Conservation (phyloP, 257 asterid species). For the Nicotiana benthamiana region DNA sequence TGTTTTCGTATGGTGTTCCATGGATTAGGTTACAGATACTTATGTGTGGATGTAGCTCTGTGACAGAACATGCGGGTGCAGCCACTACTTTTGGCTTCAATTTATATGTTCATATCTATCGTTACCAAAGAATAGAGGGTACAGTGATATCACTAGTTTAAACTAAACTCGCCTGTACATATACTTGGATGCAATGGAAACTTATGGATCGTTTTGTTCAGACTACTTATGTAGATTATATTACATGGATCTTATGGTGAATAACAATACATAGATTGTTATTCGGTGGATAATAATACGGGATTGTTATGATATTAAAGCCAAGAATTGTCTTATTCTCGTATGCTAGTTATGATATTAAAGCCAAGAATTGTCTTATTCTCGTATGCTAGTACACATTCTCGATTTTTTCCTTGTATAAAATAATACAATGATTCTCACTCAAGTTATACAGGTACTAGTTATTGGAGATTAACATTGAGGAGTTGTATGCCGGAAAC, state of each 20-base stretch:
- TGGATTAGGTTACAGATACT: not conserved
- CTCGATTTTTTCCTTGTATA: not conserved
- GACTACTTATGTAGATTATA: not conserved
- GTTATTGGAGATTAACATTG: not conserved
- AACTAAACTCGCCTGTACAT: not conserved
- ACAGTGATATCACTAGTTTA: not conserved
- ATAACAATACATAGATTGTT: not conserved
- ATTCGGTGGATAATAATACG: not conserved
- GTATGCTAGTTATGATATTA: too few species aligned
- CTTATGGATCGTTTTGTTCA: not conserved
- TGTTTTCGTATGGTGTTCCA: not conserved
- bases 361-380: too few species aligned
- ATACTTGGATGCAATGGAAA: not conserved
- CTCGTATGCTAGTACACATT: not conserved
- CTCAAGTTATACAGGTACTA: not conserved
- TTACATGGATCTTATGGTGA: not conserved
- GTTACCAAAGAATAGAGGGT: not conserved
- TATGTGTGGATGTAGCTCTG: not conserved
- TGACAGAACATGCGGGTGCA: not conserved
- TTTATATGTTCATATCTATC: not conserved
- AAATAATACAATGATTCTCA: not conserved
- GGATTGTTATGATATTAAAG: not conserved
- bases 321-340: not conserved
- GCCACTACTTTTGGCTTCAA: not conserved
- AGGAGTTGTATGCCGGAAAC: not conserved